Percentiles rank a stretch among this genome's conserved stretches.
Conservation (phyloP, 305 asterid genomes). For the Rubia occidens region DNA sequence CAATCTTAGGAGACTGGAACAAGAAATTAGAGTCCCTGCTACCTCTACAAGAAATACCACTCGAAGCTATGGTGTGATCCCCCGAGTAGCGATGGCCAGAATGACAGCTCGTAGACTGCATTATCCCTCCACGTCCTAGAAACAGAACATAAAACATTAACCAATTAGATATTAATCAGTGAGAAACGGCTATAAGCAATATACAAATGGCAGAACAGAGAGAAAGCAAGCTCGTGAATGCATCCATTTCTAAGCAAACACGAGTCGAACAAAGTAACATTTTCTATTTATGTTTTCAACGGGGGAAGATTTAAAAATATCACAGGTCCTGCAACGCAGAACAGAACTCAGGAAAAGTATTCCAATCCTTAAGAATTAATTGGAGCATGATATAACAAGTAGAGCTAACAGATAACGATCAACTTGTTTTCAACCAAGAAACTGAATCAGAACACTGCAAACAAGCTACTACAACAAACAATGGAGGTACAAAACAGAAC, state of each 20-base stretch:
- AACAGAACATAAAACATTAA: neutral
- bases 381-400: neutral
- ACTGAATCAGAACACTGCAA: slow-evolving; percentile 12
- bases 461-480: slow-evolving; percentile 8
- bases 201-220: neutral
- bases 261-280: neutral
- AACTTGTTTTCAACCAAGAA: slow-evolving; percentile 24
- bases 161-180: neutral
- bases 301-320: neutral
- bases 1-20: slow-evolving; percentile 23
- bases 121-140: slow-evolving; percentile 30
- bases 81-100: slow-evolving; percentile 34
- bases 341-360: neutral
- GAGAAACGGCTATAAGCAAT: neutral
- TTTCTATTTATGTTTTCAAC: neutral
- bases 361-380: neutral
- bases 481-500: neutral
- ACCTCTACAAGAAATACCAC: slow-evolving; percentile 28
- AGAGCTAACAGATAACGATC: slow-evolving; percentile 7
- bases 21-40: slow-evolving; percentile 27
- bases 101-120: slow-evolving; percentile 45
- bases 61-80: slow-evolving; percentile 33
- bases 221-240: neutral
- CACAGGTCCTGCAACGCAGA: neutral
- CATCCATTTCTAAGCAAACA: neutral